Base-by-base conservation (phyloP, 768 basidiomycete species). In the Termitomyces sp. region DNA sequence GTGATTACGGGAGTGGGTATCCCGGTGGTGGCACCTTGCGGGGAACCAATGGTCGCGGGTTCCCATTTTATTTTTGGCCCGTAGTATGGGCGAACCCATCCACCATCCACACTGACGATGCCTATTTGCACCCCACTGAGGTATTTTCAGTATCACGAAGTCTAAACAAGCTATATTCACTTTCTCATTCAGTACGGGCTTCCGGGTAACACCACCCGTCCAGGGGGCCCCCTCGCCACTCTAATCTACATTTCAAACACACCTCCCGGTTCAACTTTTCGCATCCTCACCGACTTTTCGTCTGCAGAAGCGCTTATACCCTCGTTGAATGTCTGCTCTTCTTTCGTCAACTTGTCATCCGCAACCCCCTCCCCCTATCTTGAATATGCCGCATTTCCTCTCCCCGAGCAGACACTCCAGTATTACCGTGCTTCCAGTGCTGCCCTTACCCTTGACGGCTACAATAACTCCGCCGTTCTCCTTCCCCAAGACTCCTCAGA, bases 401-500 rank as follows among this genome's bases (percentile, higher is more conserved):
- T 46, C 0, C 82, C 83, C 0, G 77, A 82, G 59, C 76, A 82
- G 59, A 78, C 76, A 0, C 63, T 86, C 5, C 81, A 86, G 54
- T 87, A 87, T 64, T 87, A 80, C 64, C 82, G 86, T 30, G 78
- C 83, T 0, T 82, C 80, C 61, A 81, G 77, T 40, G 75, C 82
- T 30, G 80, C 76, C 4, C 76, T 87, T 7, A 78, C 79, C 0
- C 72, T 86, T 7, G 80, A 86, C 48, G 82, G 80, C 1, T 87
- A 86, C 67, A 85, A 86, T 62, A 79, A 86, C 64, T 79, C 81
- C 0, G 80, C 78, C 3, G 80, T 77, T 2, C 69, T 82, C 37
- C 66, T 66, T 22, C 43, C 65, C 1, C 64, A 76, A 50, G 61
- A 66, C 8, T 60, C 68, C 0, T 58, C 75, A 0, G 71, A 75